phyloP scores from a whole-genome alignment of 2,329 filamentous ascomycete genomes.

The Monosporascus sp. region DNA sequence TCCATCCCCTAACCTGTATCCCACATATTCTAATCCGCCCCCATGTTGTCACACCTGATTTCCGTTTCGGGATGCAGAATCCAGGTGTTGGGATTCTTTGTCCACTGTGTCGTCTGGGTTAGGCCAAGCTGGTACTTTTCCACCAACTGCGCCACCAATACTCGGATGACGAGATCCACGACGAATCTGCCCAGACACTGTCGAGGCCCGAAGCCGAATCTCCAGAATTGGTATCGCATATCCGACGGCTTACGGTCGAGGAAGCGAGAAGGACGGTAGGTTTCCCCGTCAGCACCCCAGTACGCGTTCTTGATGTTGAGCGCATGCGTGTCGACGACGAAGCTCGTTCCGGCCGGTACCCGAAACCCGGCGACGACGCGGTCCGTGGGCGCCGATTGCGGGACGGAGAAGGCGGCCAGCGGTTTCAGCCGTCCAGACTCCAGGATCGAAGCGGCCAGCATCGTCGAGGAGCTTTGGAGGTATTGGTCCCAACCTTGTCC shows the following conservation, averaged over 20 bases:
- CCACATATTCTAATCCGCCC: too few species aligned
- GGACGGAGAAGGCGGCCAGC: constrained; percentile 34
- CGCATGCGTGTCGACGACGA: constrained; percentile 37
- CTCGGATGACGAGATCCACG: constrained; percentile 30
- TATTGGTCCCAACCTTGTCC: neutral
- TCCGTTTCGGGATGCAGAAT: constrained; percentile 7
- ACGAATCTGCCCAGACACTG: constrained; percentile 37
- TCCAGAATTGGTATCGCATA: constrained; percentile 34
- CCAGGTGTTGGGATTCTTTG: constrained; percentile 8
- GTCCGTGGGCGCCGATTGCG: constrained; percentile 31
- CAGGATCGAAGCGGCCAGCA: constrained; percentile 28
- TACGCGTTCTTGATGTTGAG: constrained; percentile 33
- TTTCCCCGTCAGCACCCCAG: constrained; percentile 31
- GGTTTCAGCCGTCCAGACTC: constrained; percentile 35
- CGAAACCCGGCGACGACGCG: constrained; percentile 28
- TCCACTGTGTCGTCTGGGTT: constrained; percentile 1
- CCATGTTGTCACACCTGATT: too few species aligned
- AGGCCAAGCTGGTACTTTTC: constrained; percentile 5
- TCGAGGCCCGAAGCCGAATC: constrained; percentile 39
- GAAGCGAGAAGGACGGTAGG: constrained; percentile 30
- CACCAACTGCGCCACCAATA: constrained; percentile 12
- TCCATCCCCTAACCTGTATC: too few species aligned
- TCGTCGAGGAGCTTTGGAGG: constrained; percentile 1
- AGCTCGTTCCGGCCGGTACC: constrained; percentile 32
- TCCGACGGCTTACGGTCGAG: constrained; percentile 8